Conservation (phyloP, 2,329 filamentous ascomycete genomes). For the Verruconis gallopava region DNA sequence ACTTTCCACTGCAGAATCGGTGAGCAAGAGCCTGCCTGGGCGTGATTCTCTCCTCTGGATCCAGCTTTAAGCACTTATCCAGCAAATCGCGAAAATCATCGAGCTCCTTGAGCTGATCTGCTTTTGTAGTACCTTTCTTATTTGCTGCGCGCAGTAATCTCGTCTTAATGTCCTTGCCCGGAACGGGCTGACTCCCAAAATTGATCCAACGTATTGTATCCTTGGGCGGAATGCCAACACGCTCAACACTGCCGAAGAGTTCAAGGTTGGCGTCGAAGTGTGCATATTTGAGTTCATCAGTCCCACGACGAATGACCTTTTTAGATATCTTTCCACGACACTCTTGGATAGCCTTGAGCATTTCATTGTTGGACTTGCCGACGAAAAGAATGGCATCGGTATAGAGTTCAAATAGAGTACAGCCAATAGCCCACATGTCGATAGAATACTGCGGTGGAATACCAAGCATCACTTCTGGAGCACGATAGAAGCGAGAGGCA, state of each 20-base stretch:
- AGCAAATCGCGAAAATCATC: slow-evolving; percentile 76
- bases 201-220: slow-evolving; percentile 54
- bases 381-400: slow-evolving; percentile 96
- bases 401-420: slow-evolving; percentile 92
- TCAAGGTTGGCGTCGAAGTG: slow-evolving; percentile 70
- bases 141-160: slow-evolving; percentile 53
- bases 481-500: slow-evolving; percentile 92
- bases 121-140: slow-evolving; percentile 4
- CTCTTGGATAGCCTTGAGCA: slow-evolving; percentile 94
- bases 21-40: slow-evolving; percentile 78
- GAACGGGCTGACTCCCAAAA: slow-evolving; percentile 56
- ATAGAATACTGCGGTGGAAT: slow-evolving; percentile 90
- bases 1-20: slow-evolving; percentile 45
- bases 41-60: slow-evolving; percentile 84
- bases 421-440: slow-evolving; percentile 96
- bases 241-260: slow-evolving; percentile 74
- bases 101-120: slow-evolving; percentile 63
- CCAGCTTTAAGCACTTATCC: slow-evolving; percentile 76
- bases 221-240: slow-evolving; percentile 77
- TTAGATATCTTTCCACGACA: slow-evolving; percentile 83
- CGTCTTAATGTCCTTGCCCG: slow-evolving; percentile 60
- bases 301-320: slow-evolving; percentile 74
- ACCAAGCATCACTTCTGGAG: slow-evolving; percentile 94
- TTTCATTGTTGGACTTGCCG: slow-evolving; percentile 93
- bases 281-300: slow-evolving; percentile 38